Percentiles rank a stretch among this genome's conserved stretches.
Conservation (phyloP, 805 yeast genomes). For the Ogataea glucozyma region DNA sequence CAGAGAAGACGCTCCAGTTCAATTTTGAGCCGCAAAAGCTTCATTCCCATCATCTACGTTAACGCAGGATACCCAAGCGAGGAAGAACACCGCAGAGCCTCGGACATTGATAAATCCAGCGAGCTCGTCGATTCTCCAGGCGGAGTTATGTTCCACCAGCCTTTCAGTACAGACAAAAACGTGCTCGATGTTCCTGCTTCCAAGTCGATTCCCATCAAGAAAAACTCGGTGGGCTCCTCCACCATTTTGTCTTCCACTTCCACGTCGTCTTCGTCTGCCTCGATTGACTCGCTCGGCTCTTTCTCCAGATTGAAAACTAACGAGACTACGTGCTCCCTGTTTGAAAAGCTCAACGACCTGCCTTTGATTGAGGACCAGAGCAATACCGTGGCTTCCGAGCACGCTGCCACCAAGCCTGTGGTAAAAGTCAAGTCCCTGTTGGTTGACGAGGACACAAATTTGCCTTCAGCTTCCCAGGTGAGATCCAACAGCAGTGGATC, state of each 20-base stretch:
- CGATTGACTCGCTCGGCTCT: constrained; percentile 19
- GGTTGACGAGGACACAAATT: constrained; percentile 19
- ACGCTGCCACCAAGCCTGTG: constrained; percentile 13
- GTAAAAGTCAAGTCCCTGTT: constrained; percentile 27
- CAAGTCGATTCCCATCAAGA: constrained; percentile 9
- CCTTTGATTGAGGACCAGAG: constrained; percentile 28
- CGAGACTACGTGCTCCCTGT: constrained; percentile 24
- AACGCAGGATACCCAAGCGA: constrained; percentile 17
- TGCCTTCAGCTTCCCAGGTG: constrained; percentile 6
- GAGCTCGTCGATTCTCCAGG: constrained; percentile 18
- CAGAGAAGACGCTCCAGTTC: constrained; percentile 31
- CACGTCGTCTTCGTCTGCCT: constrained; percentile 17
- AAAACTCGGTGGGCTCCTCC: constrained; percentile 11
- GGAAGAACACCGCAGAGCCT: constrained; percentile 5
- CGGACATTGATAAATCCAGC: background rate
- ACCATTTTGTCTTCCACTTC: constrained; percentile 7
- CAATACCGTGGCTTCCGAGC: constrained; percentile 17
- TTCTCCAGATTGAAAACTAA: constrained; percentile 23
- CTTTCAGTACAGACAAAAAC: constrained; percentile 21
- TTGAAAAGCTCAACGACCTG: constrained; percentile 29
- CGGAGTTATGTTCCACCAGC: constrained; percentile 25
- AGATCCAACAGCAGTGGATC: constrained; percentile 17
- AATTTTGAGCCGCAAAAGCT: constrained; percentile 27
- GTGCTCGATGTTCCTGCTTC: constrained; percentile 3
- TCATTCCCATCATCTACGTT: constrained; percentile 31